Evolutionary conservation across 2,329 filamentous ascomycete species (phyloP), one percentile per base, ranked within the genome.

Genomic region (Fusarium pseudoanthophilum): DNA sequence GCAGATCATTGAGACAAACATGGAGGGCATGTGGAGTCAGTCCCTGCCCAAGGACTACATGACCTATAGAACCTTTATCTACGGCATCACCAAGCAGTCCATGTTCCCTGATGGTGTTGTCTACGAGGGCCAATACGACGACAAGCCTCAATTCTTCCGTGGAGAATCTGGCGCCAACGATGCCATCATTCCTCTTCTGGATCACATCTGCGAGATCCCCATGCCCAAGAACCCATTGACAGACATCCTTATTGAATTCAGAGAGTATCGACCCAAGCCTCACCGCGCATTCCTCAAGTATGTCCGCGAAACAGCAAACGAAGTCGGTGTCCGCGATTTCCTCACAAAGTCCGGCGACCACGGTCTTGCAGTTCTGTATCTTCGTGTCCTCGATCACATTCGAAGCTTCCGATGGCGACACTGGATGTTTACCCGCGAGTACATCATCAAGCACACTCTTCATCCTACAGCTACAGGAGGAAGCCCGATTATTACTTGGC

Each of bases 161-260:
- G 95, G 95, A 75, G 95, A 98, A 84, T 95, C 92, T 56, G 95
- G 95, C 48, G 95, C 95, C 75, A 98, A 98, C 80, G 95, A 98
- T 84, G 93, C 92, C 84, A 98, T 98, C 87, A 92, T 97, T 61
- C 95, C 95, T 7, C 89, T 98, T 7, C 91, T 95, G 78, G 95
- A 98, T 82, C 95, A 95, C 80, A 87, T 98, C 58, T 88, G 96
- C 64, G 89, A 96, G 80, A 91, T 98, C 49, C 87, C 90, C 71
- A 97, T 98, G 94, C 95, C 95, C 3, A 85, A 91, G 60, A 98
- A 95, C 9, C 95, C 95, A 0, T 89, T 98, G 51, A 98, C 95
- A 0, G 90, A 92, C 63, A 97, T 97, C 80, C 88, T 98, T 26
- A 86, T 90, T 73, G 95, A 98, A 81, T 98, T 98, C 86, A 90